These are phyloP conservation scores for Phyllosticta citriasiana DNA, from an alignment of 2,329 filamentous ascomycete genomes.

Conservation along the genomic window DNA sequence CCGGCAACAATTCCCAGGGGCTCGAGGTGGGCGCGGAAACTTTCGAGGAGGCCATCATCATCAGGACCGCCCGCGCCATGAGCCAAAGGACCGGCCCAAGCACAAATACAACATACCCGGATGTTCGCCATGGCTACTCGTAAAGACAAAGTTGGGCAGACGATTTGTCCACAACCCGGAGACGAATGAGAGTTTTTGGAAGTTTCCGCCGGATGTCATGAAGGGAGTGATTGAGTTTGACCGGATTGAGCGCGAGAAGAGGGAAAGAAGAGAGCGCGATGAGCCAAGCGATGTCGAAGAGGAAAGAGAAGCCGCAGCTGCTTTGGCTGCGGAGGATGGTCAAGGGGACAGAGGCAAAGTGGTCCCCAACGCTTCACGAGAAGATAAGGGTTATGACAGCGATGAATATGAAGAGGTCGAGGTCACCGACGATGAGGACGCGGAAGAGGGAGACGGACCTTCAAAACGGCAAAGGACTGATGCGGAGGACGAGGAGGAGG, in stretches of 20 bases:
- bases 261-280: constrained; percentile 41
- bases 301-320: constrained; percentile 22
- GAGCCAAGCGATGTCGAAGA: constrained; percentile 27
- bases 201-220: constrained; percentile 79
- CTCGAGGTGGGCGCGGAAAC: constrained; percentile 32
- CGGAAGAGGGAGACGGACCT: constrained; percentile 38
- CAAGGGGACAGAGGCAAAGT: constrained; percentile 15
- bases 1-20: constrained; percentile 15
- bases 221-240: constrained; percentile 61
- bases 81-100: constrained; percentile 70
- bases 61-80: constrained; percentile 53
- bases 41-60: constrained; percentile 45
- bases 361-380: constrained; percentile 21
- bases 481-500: constrained; percentile 35
- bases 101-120: constrained; percentile 70
- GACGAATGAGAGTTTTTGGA: constrained; percentile 89
- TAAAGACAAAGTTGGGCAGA: constrained; percentile 83
- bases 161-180: constrained; percentile 82
- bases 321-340: constrained; percentile 13
- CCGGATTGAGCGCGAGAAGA: constrained; percentile 59
- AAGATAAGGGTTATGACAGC: constrained; percentile 40
- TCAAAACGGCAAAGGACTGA: constrained; percentile 41
- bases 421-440: constrained; percentile 50
- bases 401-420: constrained; percentile 72
- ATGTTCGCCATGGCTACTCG: constrained; percentile 77